Evolutionary conservation across 2,329 filamentous ascomycete genomes (phyloP).

Genomic region (Ophiosphaerella narmari): DNA sequence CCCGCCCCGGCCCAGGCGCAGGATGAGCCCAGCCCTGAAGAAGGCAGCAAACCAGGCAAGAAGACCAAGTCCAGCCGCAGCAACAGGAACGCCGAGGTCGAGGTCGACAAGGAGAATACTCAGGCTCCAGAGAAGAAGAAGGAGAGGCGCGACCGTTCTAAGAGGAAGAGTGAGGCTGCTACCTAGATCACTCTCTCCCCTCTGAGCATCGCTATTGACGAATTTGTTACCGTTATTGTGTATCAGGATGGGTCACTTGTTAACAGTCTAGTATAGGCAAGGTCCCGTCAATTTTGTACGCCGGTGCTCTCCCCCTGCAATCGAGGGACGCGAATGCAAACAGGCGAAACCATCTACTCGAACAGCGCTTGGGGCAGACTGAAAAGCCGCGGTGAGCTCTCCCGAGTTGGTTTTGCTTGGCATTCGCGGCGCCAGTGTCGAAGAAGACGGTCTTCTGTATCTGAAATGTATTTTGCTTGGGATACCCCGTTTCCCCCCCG

Average conservation of each 20-base stretch:
- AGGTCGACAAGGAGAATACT: slow-evolving; percentile 32
- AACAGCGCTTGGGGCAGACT: slow-evolving; percentile 1
- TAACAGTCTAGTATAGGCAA: slow-evolving; percentile 6
- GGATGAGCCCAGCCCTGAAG: slow-evolving; percentile 37
- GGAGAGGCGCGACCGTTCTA: slow-evolving; percentile 41
- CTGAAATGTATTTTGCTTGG: no score
- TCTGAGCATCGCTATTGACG: neutral
- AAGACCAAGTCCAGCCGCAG: slow-evolving; percentile 41
- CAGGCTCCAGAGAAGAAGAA: slow-evolving; percentile 16
- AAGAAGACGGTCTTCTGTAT: no score
- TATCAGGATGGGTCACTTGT: slow-evolving; percentile 1
- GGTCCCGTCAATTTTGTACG: slow-evolving; percentile 1
- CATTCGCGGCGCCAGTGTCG: no score
- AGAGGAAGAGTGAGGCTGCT: slow-evolving; percentile 41
- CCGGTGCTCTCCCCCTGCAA: slow-evolving; percentile 4
- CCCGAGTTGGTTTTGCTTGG: no score
- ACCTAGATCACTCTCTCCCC: slow-evolving; percentile 14
- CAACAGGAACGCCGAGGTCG: slow-evolving; percentile 39
- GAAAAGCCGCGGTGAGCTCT: neutral
- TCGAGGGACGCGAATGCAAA: slow-evolving; percentile 8
- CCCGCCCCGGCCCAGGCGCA: slow-evolving; percentile 21
- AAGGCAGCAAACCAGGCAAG: slow-evolving; percentile 36
- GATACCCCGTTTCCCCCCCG: no score
- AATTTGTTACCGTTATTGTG: neutral
- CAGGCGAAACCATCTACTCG: neutral